Evolutionary conservation across 257 asterid species (phyloP), one percentile per base, ranked within the genome.

Genomic region (Jaltomata sinuosa): DNA sequence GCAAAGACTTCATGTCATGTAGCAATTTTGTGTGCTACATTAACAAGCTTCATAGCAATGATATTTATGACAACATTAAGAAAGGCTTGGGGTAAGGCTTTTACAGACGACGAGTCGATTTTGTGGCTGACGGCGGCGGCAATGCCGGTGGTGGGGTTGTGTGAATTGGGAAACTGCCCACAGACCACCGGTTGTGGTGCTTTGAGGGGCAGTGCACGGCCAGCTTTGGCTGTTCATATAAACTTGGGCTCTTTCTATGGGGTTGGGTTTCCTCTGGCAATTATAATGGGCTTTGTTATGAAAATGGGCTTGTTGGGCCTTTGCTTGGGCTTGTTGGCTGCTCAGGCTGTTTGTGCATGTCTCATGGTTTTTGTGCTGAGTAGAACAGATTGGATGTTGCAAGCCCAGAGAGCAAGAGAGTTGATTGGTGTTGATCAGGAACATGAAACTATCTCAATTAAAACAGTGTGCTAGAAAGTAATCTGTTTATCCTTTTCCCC

Each of bases 161-260:
- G 97, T 55, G 98, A 94, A 88, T 89, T 94, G 47, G 97, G 97
- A 1, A 92, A 92, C 92, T 91, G 91, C 84, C 94, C 93, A 15
- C 98, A 92, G 81, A 93, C 98, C 15, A 85, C 95, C 8, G 90
- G 93, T 4, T 91, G 97, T 62, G 98, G 98, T 86, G 92, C 89
- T 62, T 86, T 93, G 76, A 88, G 94, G 87, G 98, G 97, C 61
- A 91, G 92, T 29, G 92, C 96, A 1, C 86, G 96, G 89, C 97
- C 94, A 3, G 72, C 69, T 21, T 50, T 91, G 3, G 94, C 91
- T 3, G 94, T 84, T 9, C 67, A 62, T 29, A 92, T 94, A 8
- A 93, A 92, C 76, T 22, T 94, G 83, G 93, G 91, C 21, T 90
- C 95, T 6, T 93, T 94, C 85, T 94, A 94, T 22, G 92, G 89